phyloP scores from a whole-genome alignment of 345 rosid genomes.

The Boechera retrofracta region DNA sequence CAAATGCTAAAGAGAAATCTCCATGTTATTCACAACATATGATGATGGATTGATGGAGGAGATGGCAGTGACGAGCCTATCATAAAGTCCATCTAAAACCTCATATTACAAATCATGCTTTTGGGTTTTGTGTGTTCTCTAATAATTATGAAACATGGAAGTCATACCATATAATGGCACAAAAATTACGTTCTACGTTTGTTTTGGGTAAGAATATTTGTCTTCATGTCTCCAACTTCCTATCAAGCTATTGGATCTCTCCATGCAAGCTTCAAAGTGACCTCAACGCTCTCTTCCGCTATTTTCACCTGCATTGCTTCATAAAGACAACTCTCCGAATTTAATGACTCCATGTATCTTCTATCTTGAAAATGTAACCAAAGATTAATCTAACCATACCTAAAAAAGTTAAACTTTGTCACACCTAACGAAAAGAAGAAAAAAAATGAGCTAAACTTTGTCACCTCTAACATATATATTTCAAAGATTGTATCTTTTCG shows the following conservation, averaged over 20 bases:
- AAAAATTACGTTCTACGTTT: slow-evolving; percentile 17
- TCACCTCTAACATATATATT: slow-evolving; percentile 8
- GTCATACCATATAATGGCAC: slow-evolving; percentile 11
- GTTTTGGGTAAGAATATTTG: slow-evolving; percentile 3
- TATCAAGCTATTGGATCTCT: slow-evolving; percentile 29
- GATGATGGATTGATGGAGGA: not conserved
- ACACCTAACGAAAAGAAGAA: not conserved
- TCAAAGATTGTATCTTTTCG: not conserved
- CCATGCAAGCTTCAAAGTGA: slow-evolving; percentile 23
- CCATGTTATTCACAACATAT: slow-evolving; percentile 22
- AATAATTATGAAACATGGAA: slow-evolving; percentile 1
- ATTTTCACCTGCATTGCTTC: slow-evolving; percentile 47
- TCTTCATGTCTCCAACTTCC: slow-evolving; percentile 22
- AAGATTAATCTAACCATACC: slow-evolving; percentile 5
- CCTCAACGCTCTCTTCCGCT: slow-evolving; percentile 45
- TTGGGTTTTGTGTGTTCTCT: slow-evolving; percentile 15
- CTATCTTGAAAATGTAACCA: slow-evolving; percentile 9
- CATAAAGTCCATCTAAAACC: slow-evolving; percentile 20
- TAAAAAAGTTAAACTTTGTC: not conserved
- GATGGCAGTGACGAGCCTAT: slow-evolving; percentile 14
- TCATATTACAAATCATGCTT: slow-evolving; percentile 26
- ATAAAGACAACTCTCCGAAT: slow-evolving; percentile 22
- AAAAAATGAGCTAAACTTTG: not conserved
- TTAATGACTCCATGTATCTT: slow-evolving; percentile 5
- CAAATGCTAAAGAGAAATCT: not conserved